phyloP scores from a whole-genome alignment of 352 stramenopile species.

The Pythium vanterpoolii region DNA sequence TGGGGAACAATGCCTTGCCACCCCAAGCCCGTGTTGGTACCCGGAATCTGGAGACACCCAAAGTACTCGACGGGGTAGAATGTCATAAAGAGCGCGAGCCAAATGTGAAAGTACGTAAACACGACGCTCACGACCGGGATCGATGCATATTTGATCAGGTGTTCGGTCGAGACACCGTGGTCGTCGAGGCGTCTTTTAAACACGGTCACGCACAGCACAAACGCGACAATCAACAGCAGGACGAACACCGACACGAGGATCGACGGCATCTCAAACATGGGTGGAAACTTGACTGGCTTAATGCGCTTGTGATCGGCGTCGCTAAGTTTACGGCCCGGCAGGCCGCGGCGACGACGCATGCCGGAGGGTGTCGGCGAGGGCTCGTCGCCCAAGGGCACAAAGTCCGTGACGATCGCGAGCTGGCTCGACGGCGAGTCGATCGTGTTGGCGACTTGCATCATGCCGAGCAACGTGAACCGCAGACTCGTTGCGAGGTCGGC shows the following conservation, averaged over 20 bases:
- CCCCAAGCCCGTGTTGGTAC: constrained; percentile 90
- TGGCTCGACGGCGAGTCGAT: constrained; percentile 34
- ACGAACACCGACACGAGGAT: constrained; percentile 45
- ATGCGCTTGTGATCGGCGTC: constrained; percentile 27
- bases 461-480: constrained; percentile 82
- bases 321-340: not conserved
- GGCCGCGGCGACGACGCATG: constrained; percentile 10
- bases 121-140: constrained; percentile 85
- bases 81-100: constrained; percentile 96
- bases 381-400: constrained; percentile 44
- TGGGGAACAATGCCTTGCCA: constrained; percentile 98
- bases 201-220: constrained; percentile 74
- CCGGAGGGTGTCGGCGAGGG: constrained; percentile 6
- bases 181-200: constrained; percentile 54
- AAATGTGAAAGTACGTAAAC: constrained; percentile 96
- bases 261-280: constrained; percentile 76
- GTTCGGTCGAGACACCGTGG: constrained; percentile 50
- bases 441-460: constrained; percentile 73
- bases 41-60: constrained; percentile 85
- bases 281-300: constrained; percentile 67
- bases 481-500: constrained; percentile 69
- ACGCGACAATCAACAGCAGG: constrained; percentile 48
- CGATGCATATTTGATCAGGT: constrained; percentile 76
- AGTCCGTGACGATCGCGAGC: constrained; percentile 81
- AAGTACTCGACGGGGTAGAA: constrained; percentile 96